Evolutionary conservation across 169 alveolate species (phyloP), one percentile per base, ranked within the genome.

Genomic region (Babesia ovata): DNA sequence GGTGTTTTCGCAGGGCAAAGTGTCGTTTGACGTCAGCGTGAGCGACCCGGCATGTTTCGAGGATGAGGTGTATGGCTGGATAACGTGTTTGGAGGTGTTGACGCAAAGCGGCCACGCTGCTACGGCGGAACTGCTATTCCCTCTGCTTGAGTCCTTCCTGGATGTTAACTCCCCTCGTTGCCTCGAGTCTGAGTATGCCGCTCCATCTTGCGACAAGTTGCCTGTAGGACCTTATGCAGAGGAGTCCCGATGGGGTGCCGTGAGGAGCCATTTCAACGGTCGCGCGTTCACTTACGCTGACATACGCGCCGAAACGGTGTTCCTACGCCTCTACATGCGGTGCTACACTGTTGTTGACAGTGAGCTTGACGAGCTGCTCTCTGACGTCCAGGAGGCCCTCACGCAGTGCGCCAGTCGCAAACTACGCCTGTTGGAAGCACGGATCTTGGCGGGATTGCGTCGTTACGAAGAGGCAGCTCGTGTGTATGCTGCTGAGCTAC

Each of bases 41-140:
- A 17, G 42, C 70, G 42, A 29, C 53, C 22, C 24, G 42, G 28
- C 53, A 13, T 61, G 22, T 36, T 42, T 33, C 65, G 87, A 58
- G 49, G 87, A 78, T 44, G 87, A 78, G 44, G 61, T 70, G n/a
- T 70, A 78, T 46, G 87, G 87, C 50, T 78, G 87, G 87, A 66
- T 66, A 4, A 69, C 75, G 16, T 78, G 76, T 44, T 54, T 78
- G 17, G 87, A 78, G 59, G 29, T 54, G n/a, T 52, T 78, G 42
- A 36, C 82, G 13, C 87, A 78, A 24, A 19, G 53, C 36, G 79
- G 82, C 22, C 79, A 78, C 24, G 77, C 67, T 13, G 50, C 46
- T 12, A 29, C 44, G 10, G 74, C 87, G 24, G 56, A 61, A 44
- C 0, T 69, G 16, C 45, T 78, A 49, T n/a, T 70, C 46, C 87